phyloP scores from a whole-genome alignment of 2,329 filamentous ascomycete species.

The Helotiales sp. region DNA sequence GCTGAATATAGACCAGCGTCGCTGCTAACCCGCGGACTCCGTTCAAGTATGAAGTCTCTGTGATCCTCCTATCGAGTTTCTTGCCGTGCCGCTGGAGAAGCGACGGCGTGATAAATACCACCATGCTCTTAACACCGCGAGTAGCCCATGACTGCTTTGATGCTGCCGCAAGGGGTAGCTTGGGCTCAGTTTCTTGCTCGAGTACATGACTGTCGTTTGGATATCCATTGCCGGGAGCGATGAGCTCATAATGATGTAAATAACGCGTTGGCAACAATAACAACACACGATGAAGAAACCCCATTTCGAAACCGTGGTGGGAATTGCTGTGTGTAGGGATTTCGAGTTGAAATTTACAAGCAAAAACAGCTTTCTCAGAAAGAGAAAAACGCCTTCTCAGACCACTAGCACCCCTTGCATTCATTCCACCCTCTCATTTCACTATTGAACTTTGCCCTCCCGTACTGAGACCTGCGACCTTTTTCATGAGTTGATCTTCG shows the following conservation, averaged over 20 bases:
- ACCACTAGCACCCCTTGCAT: too few species aligned
- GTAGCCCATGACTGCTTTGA: not conserved
- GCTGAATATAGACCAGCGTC: slow-evolving; percentile 15
- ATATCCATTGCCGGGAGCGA: not conserved
- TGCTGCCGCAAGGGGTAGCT: not conserved
- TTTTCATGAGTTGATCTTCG: too few species aligned
- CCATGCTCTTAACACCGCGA: not conserved
- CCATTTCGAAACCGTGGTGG: not conserved
- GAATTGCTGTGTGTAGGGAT: not conserved
- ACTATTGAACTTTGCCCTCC: too few species aligned
- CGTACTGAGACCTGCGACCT: too few species aligned
- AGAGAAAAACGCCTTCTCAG: too few species aligned
- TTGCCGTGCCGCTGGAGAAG: not conserved
- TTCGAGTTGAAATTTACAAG: too few species aligned
- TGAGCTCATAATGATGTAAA: not conserved
- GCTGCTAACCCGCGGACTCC: slow-evolving; percentile 52
- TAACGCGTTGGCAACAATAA: not conserved
- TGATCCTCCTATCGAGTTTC: not conserved
- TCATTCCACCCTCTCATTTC: too few species aligned
- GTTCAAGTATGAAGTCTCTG: slow-evolving; percentile 46
- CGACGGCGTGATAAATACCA: not conserved
- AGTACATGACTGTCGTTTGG: not conserved
- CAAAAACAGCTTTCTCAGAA: too few species aligned
- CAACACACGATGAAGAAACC: not conserved
- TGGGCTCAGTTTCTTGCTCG: not conserved